phyloP scores from a whole-genome alignment of 1,284 basidiomycete genomes.

The Sutorius eximius region DNA sequence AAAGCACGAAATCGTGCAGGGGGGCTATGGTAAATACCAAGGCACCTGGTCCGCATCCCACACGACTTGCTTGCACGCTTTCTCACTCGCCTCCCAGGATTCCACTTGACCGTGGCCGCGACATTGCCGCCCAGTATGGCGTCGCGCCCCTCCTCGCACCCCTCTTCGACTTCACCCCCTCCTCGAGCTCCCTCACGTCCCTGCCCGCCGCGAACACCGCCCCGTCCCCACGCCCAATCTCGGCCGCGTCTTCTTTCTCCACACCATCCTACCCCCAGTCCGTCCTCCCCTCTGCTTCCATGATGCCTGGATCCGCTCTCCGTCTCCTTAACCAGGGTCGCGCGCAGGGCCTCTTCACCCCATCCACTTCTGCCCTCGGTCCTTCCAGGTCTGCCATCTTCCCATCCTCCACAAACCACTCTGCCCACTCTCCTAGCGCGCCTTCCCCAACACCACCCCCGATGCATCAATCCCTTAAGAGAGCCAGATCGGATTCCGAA shows the following conservation, averaged over 20 bases:
- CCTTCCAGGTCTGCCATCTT: slow-evolving; percentile 40
- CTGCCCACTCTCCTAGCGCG: slow-evolving; percentile 49
- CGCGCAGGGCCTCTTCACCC: slow-evolving; percentile 81
- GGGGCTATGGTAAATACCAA: slow-evolving; percentile 99
- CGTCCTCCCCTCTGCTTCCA: slow-evolving; percentile 70
- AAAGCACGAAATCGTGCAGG: slow-evolving; percentile 98
- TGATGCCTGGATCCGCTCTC: slow-evolving; percentile 78
- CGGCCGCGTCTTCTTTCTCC: slow-evolving; percentile 51
- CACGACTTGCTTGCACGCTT: slow-evolving; percentile 3
- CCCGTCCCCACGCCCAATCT: slow-evolving; percentile 51
- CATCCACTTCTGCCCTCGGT: slow-evolving; percentile 60
- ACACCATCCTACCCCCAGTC: slow-evolving; percentile 50
- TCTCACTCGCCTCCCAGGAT: slow-evolving; percentile 60
- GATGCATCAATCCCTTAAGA: slow-evolving; percentile 41
- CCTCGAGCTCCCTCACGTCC: slow-evolving; percentile 60
- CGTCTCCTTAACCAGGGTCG: slow-evolving; percentile 80
- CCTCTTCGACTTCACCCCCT: slow-evolving; percentile 89
- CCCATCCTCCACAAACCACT: slow-evolving; percentile 36
- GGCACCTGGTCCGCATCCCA: slow-evolving; percentile 82
- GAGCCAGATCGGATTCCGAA: slow-evolving; percentile 49
- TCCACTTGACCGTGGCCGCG: slow-evolving; percentile 85
- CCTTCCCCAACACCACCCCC: slow-evolving; percentile 59
- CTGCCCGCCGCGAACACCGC: slow-evolving; percentile 54
- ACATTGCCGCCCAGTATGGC: slow-evolving; percentile 88
- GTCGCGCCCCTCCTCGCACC: slow-evolving; percentile 83